Conservation (phyloP, 306 rosid species). For the Rosa rugosa region DNA sequence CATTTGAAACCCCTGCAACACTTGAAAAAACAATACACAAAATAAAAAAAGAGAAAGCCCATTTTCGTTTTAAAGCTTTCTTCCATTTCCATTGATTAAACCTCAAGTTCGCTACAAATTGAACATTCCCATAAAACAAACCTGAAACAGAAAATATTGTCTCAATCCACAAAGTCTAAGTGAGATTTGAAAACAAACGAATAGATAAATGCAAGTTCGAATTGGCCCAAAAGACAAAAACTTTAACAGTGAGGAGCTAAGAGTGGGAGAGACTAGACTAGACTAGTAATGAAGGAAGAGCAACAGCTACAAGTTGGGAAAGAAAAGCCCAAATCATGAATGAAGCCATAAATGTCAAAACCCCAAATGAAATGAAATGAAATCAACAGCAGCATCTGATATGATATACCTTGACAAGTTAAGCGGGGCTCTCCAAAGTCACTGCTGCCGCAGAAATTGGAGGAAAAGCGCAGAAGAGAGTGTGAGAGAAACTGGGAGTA, state of each 20-base stretch:
- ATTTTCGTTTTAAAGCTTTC: neutral
- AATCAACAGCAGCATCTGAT: neutral
- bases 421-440: neutral
- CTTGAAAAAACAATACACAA: neutral
- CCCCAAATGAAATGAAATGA: neutral
- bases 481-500: no score
- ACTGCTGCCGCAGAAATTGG: neutral
- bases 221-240: neutral
- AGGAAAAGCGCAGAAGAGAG: no score
- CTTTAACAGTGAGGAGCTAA: neutral
- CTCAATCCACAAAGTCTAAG: neutral
- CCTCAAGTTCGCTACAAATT: neutral
- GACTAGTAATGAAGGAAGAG: neutral
- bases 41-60: neutral
- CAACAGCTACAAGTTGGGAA: neutral
- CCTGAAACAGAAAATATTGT: neutral
- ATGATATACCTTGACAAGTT: neutral
- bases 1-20: neutral
- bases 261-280: no score
- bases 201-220: neutral
- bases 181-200: neutral
- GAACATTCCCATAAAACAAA: neutral
- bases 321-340: neutral
- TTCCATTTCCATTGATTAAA: neutral
- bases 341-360: neutral